phyloP scores from a whole-genome alignment of 2,329 filamentous ascomycete genomes.

The Talaromyces funiculosus region DNA sequence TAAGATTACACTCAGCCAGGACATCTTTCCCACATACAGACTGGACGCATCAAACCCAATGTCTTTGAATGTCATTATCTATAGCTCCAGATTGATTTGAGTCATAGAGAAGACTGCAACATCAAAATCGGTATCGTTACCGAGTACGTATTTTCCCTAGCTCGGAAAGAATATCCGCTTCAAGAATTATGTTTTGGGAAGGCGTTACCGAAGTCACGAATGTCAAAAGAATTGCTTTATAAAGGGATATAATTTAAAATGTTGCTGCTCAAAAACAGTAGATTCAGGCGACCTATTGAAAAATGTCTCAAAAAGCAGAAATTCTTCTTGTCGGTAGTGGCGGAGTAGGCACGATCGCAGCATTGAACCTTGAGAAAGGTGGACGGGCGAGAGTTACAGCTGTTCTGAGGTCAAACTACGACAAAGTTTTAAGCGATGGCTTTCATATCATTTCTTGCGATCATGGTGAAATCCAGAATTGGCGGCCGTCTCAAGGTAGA shows the following conservation, averaged over 20 bases:
- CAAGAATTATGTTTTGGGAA: not conserved
- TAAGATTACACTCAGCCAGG: no score
- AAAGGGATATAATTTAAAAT: no score
- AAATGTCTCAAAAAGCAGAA: not conserved
- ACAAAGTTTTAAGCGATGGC: not conserved
- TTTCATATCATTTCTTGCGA: not conserved
- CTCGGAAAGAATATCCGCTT: not conserved
- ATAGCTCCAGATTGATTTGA: no score
- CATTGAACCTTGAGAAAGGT: not conserved
- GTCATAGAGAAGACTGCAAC: no score
- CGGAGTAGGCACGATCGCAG: conserved; percentile 1
- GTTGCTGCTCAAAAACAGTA: no score
- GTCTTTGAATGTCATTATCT: no score
- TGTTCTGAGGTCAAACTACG: not conserved
- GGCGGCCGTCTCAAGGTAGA: not conserved
- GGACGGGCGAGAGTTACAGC: not conserved
- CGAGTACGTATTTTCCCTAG: not conserved
- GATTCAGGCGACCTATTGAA: no score
- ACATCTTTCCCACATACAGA: no score
- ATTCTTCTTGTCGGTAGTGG: not conserved
- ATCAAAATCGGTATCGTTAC: not conserved
- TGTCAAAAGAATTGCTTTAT: no score
- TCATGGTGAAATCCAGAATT: not conserved
- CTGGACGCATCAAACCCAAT: no score
- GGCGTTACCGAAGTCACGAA: not conserved